Evolutionary conservation across 75 land plant species (phyloP), one percentile per base, ranked within the genome.

Genomic region (Larix kaempferi): DNA sequence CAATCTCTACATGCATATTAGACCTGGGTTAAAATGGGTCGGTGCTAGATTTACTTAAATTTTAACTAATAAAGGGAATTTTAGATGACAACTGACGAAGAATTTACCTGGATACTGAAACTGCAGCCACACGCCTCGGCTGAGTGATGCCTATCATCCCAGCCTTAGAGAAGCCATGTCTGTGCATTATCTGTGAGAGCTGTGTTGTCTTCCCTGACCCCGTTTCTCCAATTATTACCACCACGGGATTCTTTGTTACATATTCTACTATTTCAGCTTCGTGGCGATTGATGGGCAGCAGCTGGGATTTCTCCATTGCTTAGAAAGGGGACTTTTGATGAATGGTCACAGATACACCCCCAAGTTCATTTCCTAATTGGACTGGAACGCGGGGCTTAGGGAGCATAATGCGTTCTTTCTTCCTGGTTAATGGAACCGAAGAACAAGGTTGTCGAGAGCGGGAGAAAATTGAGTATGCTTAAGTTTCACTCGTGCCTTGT

Each of bases 191-290:
- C 79, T 98, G 99, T 54, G 99, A 89, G 14, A 98, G 93, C 87
- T 98, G 99, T 19, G 99, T 98, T 77, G 96, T 98, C 84, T 98
- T 98, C 1, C 99, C 99, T 35, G 99, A 98, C 2, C 99, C 99
- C 3, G 99, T 98, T 87, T 95, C 99, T 27, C 99, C 99, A 14
- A 98, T 93, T 11, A 98, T 71, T 2, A 98, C 98, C 44, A 86
- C 89, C 56, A 95, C 94, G 0, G 84, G 77, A 49, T 95, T 88
- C 57, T 78, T 73, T 49, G 78, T 84, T 56, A 98, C 88, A 8
- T 86, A 81, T 33, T 95, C 89, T 49, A 90, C 60, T 29, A 98
- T 95, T 77, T 90, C 79, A 37, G 84, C 83, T 80, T 92, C 96
- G 75, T 82, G 91, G 44, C 82, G 82, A 5, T 87, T 77, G 67